phyloP scores from a whole-genome alignment of 2,329 filamentous ascomycete genomes.

The Decorospora gaudefroyi region DNA sequence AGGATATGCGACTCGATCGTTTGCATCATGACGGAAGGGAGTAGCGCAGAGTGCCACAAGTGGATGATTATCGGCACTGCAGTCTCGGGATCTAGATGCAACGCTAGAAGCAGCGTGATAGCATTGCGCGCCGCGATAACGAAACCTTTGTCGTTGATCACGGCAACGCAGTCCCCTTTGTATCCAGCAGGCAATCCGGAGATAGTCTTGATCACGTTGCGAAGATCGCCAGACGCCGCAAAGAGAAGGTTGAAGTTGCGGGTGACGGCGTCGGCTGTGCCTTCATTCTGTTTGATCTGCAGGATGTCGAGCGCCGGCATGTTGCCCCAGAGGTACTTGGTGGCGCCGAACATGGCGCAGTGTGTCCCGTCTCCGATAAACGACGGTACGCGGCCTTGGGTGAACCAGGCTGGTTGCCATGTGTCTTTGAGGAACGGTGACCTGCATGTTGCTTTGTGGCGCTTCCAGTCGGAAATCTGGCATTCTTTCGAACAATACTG shows the following conservation, averaged over 20 bases:
- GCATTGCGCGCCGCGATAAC: conserved; percentile 49
- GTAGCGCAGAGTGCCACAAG: conserved; percentile 54
- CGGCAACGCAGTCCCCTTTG: conserved; percentile 24
- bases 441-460: conserved; percentile 2
- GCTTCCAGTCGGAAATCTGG: conserved; percentile 1
- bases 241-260: conserved; percentile 42
- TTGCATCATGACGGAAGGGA: conserved; percentile 30
- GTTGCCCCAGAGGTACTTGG: conserved; percentile 49
- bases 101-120: conserved; percentile 48
- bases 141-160: conserved; percentile 51
- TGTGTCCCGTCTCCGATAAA: conserved; percentile 24
- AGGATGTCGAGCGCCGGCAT: conserved; percentile 50
- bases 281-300: conserved; percentile 29
- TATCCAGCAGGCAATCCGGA: conserved; percentile 40
- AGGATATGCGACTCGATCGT: conserved; percentile 31
- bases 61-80: conserved; percentile 49
- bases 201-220: conserved; percentile 53
- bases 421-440: not conserved
- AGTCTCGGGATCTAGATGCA: conserved; percentile 20
- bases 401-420: conserved; percentile 24
- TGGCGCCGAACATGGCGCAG: not conserved
- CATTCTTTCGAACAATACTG: conserved; percentile 6
- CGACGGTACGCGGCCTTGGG: conserved; percentile 27
- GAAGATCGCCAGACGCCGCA: conserved; percentile 52
- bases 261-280: conserved; percentile 32